phyloP scores from a whole-genome alignment of 495 filamentous ascomycete genomes.

The Talaromyces liani region DNA sequence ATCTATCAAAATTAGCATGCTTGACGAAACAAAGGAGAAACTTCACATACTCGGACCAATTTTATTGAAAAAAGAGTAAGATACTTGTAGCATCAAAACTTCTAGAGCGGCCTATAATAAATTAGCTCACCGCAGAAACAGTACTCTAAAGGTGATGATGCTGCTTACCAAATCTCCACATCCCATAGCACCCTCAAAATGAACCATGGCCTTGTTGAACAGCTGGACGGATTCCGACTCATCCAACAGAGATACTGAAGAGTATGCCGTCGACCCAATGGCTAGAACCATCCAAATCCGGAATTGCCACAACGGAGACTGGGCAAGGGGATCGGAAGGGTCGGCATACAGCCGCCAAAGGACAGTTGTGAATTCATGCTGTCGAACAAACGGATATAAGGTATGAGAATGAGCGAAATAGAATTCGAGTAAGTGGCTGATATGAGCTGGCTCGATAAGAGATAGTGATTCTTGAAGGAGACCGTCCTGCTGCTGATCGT shows the following conservation, averaged over 20 bases:
- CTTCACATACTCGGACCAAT: conserved; percentile 28
- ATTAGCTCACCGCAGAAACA: neutral
- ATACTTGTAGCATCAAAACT: conserved; percentile 33
- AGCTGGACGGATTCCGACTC: conserved; percentile 27
- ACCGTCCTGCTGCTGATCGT: neutral
- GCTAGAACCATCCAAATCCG: conserved; percentile 35
- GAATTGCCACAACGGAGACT: conserved; percentile 25
- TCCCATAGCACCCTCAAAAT: conserved; percentile 28
- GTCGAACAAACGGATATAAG: conserved; percentile 29
- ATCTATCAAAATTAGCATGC: conserved; percentile 11
- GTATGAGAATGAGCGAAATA: conserved; percentile 38
- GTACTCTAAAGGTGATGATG: neutral
- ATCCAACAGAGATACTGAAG: conserved; percentile 28
- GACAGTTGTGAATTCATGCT: conserved; percentile 19
- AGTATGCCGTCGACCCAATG: conserved; percentile 31
- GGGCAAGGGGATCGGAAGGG: conserved; percentile 17
- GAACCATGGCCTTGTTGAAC: conserved; percentile 30
- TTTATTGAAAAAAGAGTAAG: conserved; percentile 35
- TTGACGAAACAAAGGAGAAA: neutral
- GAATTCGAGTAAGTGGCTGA: conserved; percentile 24
- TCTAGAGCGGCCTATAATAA: conserved; percentile 24
- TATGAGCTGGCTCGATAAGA: conserved; percentile 18
- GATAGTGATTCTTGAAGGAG: conserved; percentile 6
- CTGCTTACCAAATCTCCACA: conserved; percentile 27
- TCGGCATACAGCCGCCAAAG: conserved; percentile 22